Evolutionary conservation across 495 filamentous ascomycete species (phyloP), one percentile per base, ranked within the genome.

Genomic region (Aspergillus coremiiformis): DNA sequence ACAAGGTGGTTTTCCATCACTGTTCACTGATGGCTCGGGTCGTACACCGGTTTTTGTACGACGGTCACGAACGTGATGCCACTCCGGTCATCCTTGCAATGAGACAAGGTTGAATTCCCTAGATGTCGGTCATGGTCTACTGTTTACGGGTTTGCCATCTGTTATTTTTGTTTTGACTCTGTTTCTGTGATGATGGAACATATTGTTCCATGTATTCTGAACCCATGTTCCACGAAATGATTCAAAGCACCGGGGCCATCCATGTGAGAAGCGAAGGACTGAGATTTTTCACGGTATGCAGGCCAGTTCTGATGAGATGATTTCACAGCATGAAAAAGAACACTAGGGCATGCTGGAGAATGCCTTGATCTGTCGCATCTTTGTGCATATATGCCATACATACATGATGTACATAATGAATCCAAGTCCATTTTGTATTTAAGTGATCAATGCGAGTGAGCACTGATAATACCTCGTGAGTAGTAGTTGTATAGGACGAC

Each of bases 1-100:
- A 22, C 29, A 37, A 52, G 27, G 44, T 52, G 29, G 47, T 21
- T 21, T 37, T 52, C 48, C 47, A 56, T 51, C 37, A 52, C 44
- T 52, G n/a, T 24, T 51, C 32, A 29, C 22, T 8, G 35, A 23
- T 30, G 48, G 30, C 21, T 41, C 37, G 37, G 37, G 37, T 41
- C 49, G 43, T 52, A 48, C 30, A 47, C 43, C 43, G 33, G 47
- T 44, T 35, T n/a, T 52, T 47, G 35, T 43, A 15, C 41, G 48
- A 44, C 41, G 35, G 20, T 55, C 26, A 56, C 15, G 53, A 23
- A 11, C 27, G 44, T 42, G 44, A 52, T 22, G 48, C 47, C 33
- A 20, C 14, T 41, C 24, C 12, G 10, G 11, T 48, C 32, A 17
- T 44, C n/a, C 22, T 47, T 47, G 8, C 15, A 27, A 29, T 24